Evolutionary conservation across 2,329 filamentous ascomycete species (phyloP).

Genomic region (Fusarium sp.): DNA sequence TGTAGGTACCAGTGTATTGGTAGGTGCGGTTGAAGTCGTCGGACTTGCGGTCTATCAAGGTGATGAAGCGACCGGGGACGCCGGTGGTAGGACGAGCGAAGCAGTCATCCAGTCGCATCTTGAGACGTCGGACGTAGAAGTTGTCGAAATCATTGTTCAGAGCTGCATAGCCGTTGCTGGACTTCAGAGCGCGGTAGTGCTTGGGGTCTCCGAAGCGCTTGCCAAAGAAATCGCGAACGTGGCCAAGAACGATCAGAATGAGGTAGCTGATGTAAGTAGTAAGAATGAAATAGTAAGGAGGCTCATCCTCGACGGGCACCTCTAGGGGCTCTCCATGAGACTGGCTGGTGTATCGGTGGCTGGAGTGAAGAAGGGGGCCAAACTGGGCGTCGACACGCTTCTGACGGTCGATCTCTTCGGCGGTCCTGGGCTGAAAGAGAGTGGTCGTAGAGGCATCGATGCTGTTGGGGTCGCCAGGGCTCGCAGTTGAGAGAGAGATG

Average conservation of each 20-base stretch:
- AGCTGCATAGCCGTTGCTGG: conserved; percentile 89
- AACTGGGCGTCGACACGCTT: conserved; percentile 90
- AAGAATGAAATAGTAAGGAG: conserved; percentile 94
- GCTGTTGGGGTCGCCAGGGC: conserved; percentile 76
- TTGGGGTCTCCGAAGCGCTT: conserved; percentile 91
- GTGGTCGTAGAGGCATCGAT: conserved; percentile 79
- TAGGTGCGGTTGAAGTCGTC: conserved; percentile 93
- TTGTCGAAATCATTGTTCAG: conserved; percentile 99
- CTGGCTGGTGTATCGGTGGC: conserved; percentile 89
- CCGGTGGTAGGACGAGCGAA: conserved; percentile 93
- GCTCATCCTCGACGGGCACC: conserved; percentile 91
- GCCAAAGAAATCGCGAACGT: conserved; percentile 96
- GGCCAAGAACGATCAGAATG: conserved; percentile 93
- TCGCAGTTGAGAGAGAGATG: conserved; percentile 90
- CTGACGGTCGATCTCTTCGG: conserved; percentile 81
- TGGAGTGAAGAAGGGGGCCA: conserved; percentile 81
- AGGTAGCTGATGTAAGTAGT: conserved; percentile 99
- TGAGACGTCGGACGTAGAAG: conserved; percentile 93
- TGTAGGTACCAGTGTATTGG: conserved; percentile 87
- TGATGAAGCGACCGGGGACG: conserved; percentile 94
- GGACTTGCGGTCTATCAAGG: conserved; percentile 88
- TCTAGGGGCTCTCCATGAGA: conserved; percentile 84
- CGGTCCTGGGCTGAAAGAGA: conserved; percentile 87
- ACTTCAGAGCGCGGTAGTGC: conserved; percentile 82
- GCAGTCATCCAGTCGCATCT: conserved; percentile 95